Evolutionary conservation across 192 early-diverging fungal genomes (phyloP).

Genomic region (Gigaspora rosea): DNA sequence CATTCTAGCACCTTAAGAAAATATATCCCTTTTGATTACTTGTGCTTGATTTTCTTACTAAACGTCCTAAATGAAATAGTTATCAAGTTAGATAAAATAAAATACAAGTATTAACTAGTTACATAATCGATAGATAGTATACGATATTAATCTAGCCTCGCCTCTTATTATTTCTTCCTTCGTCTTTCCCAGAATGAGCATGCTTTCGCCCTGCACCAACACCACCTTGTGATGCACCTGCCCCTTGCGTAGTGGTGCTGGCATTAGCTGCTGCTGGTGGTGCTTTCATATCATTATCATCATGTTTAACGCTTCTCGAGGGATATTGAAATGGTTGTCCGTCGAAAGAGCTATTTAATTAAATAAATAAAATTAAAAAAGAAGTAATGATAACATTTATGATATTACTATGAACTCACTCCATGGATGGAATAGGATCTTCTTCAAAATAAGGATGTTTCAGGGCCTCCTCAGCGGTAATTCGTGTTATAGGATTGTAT

Average conservation of each 20-base stretch:
- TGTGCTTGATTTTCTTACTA: too few species aligned
- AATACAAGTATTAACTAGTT: too few species aligned
- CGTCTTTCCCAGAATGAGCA: conserved; percentile 16
- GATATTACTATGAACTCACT: conserved; percentile 40
- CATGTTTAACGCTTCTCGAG: conserved; percentile 51
- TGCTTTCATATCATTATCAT: conserved; percentile 58
- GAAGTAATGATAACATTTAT: not conserved
- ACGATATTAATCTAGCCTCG: not conserved
- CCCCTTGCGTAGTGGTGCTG: not conserved
- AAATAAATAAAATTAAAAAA: not conserved
- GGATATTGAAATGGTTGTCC: conserved; percentile 56
- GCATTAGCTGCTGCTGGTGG: conserved; percentile 1
- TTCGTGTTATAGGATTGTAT: conserved; percentile 83
- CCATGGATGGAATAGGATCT: conserved; percentile 59
- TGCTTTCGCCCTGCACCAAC: not conserved
- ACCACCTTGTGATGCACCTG: not conserved
- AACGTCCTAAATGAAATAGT: too few species aligned
- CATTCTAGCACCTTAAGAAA: too few species aligned
- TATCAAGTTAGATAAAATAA: too few species aligned
- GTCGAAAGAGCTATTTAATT: conserved; percentile 40
- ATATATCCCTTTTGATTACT: too few species aligned
- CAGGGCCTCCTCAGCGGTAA: conserved; percentile 88
- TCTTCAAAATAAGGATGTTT: conserved; percentile 90
- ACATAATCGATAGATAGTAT: too few species aligned
- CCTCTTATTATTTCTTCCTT: conserved; percentile 10